Conservation (phyloP, 1,284 basidiomycete species). For the Entoloma clypeatum region DNA sequence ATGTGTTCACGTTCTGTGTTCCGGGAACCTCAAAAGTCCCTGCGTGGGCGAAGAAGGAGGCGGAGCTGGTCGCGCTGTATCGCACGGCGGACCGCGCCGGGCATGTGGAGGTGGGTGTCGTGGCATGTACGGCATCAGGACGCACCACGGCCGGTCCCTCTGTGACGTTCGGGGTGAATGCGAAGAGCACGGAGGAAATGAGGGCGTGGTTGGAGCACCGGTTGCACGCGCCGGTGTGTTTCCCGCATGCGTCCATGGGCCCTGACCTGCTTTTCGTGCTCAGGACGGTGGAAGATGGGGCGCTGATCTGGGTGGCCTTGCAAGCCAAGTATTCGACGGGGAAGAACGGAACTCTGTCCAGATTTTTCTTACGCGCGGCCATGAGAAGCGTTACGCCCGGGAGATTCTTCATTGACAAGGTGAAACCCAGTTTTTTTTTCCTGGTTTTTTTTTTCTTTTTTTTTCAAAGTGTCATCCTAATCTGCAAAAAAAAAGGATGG, state of each 20-base stretch:
- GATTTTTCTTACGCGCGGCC: conserved; percentile 29
- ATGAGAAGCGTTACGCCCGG: conserved; percentile 36
- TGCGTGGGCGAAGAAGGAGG: conserved; percentile 31
- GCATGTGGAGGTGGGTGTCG: conserved; percentile 24
- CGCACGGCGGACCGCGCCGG: conserved; percentile 19
- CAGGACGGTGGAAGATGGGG: conserved; percentile 28
- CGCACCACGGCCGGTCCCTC: conserved; percentile 30
- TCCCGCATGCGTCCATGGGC: conserved; percentile 36
- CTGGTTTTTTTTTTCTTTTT: conserved; percentile 2
- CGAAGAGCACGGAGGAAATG: conserved; percentile 30
- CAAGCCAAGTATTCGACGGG: conserved; percentile 37
- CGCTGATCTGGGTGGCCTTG: conserved; percentile 36
- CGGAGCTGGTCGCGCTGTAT: conserved; percentile 33
- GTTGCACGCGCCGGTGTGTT: conserved; percentile 30
- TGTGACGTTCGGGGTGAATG: conserved; percentile 32
- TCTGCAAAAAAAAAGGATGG: conserved; percentile 23
- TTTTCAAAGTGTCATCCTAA: no score
- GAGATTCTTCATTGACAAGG: conserved; percentile 36
- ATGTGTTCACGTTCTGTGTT: conserved; percentile 34
- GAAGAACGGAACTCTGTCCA: conserved; percentile 28
- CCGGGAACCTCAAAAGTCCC: conserved; percentile 23
- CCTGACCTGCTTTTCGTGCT: conserved; percentile 37
- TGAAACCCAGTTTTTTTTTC: conserved; percentile 12
- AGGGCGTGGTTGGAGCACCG: conserved; percentile 30
- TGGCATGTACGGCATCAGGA: conserved; percentile 27